Percentiles rank a stretch among this genome's conserved stretches.
These are phyloP conservation scores for Maudiozyma barnettii DNA, from an alignment of 805 yeast genomes.

Conservation along the genomic window DNA sequence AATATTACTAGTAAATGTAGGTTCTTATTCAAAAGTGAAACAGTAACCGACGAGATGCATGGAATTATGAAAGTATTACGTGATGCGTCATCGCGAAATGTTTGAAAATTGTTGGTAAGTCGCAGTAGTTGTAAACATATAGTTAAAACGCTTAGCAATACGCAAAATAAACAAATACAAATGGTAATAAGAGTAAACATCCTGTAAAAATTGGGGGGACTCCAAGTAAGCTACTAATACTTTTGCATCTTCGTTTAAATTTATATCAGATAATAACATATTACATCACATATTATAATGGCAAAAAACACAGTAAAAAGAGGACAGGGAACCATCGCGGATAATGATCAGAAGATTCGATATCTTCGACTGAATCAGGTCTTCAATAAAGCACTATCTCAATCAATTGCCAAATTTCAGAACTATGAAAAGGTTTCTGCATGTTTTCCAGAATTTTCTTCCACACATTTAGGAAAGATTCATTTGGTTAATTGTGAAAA, in stretches of 20 bases:
- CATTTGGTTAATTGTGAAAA: conserved; percentile 40
- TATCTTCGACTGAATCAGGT: conserved; percentile 42
- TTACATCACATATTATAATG: neutral
- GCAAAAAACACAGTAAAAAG: neutral
- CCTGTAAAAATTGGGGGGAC: too few species aligned
- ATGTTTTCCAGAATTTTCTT: conserved; percentile 47
- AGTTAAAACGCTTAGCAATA: too few species aligned
- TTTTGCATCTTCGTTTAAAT: too few species aligned
- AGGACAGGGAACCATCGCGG: neutral
- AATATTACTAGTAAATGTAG: too few species aligned
- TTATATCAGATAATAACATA: too few species aligned
- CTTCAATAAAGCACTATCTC: conserved; percentile 44
- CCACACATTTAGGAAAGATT: conserved; percentile 36
- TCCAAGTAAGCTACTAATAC: too few species aligned
- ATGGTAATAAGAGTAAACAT: neutral
- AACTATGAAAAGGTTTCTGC: conserved; percentile 40
- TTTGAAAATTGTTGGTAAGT: neutral
- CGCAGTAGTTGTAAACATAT: too few species aligned
- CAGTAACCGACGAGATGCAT: too few species aligned
- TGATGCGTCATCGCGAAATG: neutral
- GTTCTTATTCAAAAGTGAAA: too few species aligned
- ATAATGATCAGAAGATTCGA: conserved; percentile 28
- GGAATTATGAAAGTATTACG: too few species aligned
- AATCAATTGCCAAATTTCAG: conserved; percentile 39
- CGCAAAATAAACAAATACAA: neutral